These are phyloP conservation scores for Ascochyta koolunga DNA, from an alignment of 2,329 filamentous ascomycete species.

Conservation along the genomic window DNA sequence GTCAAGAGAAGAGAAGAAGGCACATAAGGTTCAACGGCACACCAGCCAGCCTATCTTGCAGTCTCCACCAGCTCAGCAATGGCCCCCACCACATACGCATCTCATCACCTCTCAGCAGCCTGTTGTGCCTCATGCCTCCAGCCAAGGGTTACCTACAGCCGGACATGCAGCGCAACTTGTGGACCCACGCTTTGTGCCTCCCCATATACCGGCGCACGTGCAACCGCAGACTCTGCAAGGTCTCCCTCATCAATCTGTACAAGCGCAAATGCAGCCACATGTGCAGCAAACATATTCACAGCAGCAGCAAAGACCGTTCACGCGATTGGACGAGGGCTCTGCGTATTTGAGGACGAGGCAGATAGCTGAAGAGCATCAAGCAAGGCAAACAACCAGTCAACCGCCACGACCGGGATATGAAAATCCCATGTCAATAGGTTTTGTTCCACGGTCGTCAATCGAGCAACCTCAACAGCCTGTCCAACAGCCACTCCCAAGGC, in stretches of 20 bases:
- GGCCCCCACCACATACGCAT: conserved; percentile 27
- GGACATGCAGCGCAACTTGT: conserved; percentile 26
- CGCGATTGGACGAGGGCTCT: conserved; percentile 22
- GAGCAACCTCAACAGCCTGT: conserved; percentile 13
- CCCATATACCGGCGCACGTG: conserved; percentile 13
- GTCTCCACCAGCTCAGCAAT: conserved; percentile 18
- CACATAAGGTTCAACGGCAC: conserved; percentile 39
- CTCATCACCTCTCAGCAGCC: conserved; percentile 23
- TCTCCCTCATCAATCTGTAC: conserved; percentile 7
- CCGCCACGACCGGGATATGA: conserved; percentile 14
- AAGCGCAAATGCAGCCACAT: conserved; percentile 16
- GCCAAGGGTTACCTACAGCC: conserved; percentile 20
- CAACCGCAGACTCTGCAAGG: conserved; percentile 21
- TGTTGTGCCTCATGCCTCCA: conserved; percentile 21
- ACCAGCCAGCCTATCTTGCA: conserved; percentile 18
- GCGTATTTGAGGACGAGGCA: conserved; percentile 33
- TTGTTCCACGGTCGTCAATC: conserved; percentile 1
- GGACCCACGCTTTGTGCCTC: conserved; percentile 16
- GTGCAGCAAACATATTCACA: conserved; percentile 9
- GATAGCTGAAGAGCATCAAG: conserved; percentile 29
- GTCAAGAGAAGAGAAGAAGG: conserved; percentile 47
- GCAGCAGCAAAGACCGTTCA: conserved; percentile 12
- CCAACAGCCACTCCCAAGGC: conserved; percentile 16
- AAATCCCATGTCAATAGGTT: conserved; percentile 3
- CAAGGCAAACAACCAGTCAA: conserved; percentile 11